Evolutionary conservation across 768 basidiomycete species (phyloP).

Genomic region (Hypholoma fasciculare): DNA sequence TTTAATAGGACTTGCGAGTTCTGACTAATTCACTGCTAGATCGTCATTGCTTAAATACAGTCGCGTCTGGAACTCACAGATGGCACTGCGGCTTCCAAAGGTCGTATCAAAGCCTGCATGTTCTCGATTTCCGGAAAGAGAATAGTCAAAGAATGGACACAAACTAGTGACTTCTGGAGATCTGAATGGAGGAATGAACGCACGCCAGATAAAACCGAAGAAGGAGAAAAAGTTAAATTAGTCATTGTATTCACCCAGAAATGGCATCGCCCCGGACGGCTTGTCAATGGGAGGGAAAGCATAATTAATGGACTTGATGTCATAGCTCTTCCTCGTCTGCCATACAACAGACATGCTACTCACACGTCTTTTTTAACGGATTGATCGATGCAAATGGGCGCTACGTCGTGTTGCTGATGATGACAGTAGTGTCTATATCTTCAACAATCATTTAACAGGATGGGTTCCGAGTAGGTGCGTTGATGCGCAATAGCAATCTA

Average conservation of each 20-base stretch:
- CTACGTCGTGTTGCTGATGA: too few species aligned
- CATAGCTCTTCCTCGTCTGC: background rate
- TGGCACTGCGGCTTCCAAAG: constrained; percentile 20
- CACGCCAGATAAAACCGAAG: constrained; percentile 20
- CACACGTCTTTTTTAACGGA: background rate
- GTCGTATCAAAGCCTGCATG: constrained; percentile 15
- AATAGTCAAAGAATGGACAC: constrained; percentile 16
- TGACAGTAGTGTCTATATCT: too few species aligned
- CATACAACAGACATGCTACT: background rate
- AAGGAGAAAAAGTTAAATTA: constrained; percentile 17
- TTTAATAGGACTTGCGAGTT: background rate
- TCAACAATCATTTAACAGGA: too few species aligned
- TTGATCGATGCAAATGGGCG: too few species aligned
- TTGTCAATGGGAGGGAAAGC: constrained; percentile 1
- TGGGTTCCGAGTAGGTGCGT: too few species aligned
- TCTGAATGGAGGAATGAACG: constrained; percentile 20
- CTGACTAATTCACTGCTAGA: background rate
- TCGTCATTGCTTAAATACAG: constrained; percentile 15
- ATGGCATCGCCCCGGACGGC: constrained; percentile 19
- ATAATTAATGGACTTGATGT: constrained; percentile 4
- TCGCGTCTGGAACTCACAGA: constrained; percentile 7
- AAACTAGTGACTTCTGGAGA: constrained; percentile 15
- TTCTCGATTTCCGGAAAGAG: constrained; percentile 19
- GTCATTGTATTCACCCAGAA: constrained; percentile 16
- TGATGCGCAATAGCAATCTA: too few species aligned